Evolutionary conservation across 768 basidiomycete genomes (phyloP), one percentile per base, ranked within the genome.

Genomic region (Russula foetens): DNA sequence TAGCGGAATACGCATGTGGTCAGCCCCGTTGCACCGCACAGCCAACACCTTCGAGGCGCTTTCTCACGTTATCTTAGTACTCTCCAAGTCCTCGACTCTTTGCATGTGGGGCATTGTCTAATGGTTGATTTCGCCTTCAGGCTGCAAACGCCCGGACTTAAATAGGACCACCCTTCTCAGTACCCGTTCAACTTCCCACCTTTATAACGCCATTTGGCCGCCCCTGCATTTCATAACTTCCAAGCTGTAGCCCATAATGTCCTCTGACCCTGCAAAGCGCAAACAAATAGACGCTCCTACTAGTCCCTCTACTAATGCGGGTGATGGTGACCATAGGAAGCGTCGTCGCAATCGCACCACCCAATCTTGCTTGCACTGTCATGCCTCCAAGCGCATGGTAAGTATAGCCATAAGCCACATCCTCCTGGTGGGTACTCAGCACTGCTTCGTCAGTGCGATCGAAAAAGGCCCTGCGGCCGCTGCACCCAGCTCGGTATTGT

Each of bases 331-430:
- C 68, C 82, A 84, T 61, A 77, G 82, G 29, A 82, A 81, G 66
- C 76, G 79, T 71, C 81, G 84, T 63, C 83, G 86, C 47, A 88
- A 88, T 68, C 80, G 86, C 54, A 86, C 84, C 7, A 88, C 85
- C 3, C 85, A 86, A 63, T 86, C 85, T 62, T 88, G 86, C 66
- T 73, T 87, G 29, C 86, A 86, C 63, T 88, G 86, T 64, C 85
- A 87, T 63, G 81, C 83, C 26, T 86, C 86, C 8, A 87, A 88
- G 66, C 77, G 86, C 55, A 86, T 86, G 85, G 86, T n/a, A n/a
- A n/a, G n/a, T 86, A 69, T 56, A 73, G 44, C 28, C 24, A 33
- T 7, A 4, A 5, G 24, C 19, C n/a, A 21, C n/a, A 41, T 4
- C 48, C 31, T 23, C 26, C 33, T 52, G 33, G 11, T 12, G 58